Conservation (phyloP, 495 filamentous ascomycete genomes). For the Lepidopterella palustris region DNA sequence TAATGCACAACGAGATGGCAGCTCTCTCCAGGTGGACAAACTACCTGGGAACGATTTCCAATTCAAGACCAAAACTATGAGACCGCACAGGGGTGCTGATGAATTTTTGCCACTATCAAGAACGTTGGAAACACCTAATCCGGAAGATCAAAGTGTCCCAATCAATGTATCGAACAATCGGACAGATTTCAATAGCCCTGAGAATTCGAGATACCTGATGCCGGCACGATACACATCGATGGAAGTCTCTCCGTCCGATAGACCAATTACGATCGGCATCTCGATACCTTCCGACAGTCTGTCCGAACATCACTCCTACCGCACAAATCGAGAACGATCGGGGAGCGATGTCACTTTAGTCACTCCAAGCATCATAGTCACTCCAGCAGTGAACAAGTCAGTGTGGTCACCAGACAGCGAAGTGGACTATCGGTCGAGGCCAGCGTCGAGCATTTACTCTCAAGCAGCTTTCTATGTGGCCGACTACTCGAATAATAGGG, state of each 20-base stretch:
- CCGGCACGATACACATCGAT: constrained; percentile 11
- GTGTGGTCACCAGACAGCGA: constrained; percentile 52
- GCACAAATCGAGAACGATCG: constrained; percentile 16
- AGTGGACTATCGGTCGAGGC: constrained; percentile 35
- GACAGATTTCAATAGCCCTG: constrained; percentile 9
- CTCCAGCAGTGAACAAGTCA: constrained; percentile 57
- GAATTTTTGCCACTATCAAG: background rate
- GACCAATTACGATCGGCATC: constrained; percentile 75
- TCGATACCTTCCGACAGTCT: constrained; percentile 57
- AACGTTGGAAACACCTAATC: too few species aligned
- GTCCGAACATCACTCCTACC: constrained; percentile 34
- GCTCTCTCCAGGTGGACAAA: background rate
- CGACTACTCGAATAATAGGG: constrained; percentile 26
- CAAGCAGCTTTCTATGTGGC: constrained; percentile 44
- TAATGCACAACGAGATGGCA: background rate
- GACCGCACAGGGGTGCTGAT: background rate
- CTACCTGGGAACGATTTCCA: background rate
- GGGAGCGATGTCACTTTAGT: constrained; percentile 30
- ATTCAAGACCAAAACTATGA: constrained; percentile 1
- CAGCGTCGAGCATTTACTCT: constrained; percentile 64
- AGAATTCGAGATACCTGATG: constrained; percentile 9
- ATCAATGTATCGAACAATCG: background rate
- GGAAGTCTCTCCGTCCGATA: constrained; percentile 67
- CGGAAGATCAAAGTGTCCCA: too few species aligned
- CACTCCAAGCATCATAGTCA: constrained; percentile 58